phyloP scores from a whole-genome alignment of 306 rosid genomes.

The Begonia loranthoides region DNA sequence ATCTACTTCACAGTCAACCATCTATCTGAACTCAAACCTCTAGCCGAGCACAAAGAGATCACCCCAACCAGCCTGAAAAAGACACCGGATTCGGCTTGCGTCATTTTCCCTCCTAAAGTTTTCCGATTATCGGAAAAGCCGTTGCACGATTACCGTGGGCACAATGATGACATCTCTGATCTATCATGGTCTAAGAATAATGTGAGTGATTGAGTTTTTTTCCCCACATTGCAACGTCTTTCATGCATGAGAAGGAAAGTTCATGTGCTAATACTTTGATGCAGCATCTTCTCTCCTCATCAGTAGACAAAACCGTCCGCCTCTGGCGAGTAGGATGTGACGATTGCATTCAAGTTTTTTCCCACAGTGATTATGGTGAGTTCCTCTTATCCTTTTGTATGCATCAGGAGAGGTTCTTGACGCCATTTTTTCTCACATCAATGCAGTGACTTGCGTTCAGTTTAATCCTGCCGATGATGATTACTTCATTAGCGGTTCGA shows the following conservation, averaged over 20 bases:
- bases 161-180: slow-evolving; percentile 58
- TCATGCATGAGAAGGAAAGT: too few species aligned
- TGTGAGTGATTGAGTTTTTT: slow-evolving; percentile 4
- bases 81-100: slow-evolving; percentile 57
- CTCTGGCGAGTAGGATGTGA: slow-evolving; percentile 68
- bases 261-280: slow-evolving; percentile 4
- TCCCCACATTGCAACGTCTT: too few species aligned
- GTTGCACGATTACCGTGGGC: slow-evolving; percentile 66
- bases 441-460: slow-evolving; percentile 74
- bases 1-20: slow-evolving; percentile 51
- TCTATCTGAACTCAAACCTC: slow-evolving; percentile 30
- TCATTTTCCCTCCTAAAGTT: slow-evolving; percentile 54
- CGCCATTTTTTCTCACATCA: slow-evolving; percentile 9
- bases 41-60: slow-evolving; percentile 34
- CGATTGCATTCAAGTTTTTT: slow-evolving; percentile 52
- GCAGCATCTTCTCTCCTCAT: slow-evolving; percentile 82
- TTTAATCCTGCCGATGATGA: slow-evolving; percentile 71
- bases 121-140: slow-evolving; percentile 55
- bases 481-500: slow-evolving; percentile 77
- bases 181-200: slow-evolving; percentile 64
- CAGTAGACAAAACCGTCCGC: slow-evolving; percentile 71
- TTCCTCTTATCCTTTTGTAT: slow-evolving; percentile 1
- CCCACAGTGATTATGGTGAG: slow-evolving; percentile 75
- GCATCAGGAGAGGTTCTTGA: background rate
- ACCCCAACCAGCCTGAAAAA: slow-evolving; percentile 22